Conservation (phyloP, 2,329 filamentous ascomycete genomes). For the Tolypocladium inflatum region DNA sequence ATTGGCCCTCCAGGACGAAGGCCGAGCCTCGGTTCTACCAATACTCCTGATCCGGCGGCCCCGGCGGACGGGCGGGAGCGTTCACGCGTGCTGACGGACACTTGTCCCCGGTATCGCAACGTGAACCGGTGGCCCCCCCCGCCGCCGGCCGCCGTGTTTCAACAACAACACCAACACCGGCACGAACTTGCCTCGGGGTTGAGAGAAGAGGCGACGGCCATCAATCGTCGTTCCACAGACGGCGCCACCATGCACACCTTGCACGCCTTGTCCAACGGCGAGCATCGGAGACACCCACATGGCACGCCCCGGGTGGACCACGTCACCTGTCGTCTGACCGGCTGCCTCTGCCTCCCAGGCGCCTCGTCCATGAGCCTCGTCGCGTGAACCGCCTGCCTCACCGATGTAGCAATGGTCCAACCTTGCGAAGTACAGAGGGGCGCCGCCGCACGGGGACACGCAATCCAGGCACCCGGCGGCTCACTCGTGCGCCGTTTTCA, state of each 20-base stretch:
- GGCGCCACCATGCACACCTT: not conserved
- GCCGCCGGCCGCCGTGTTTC: not conserved
- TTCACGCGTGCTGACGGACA: not conserved
- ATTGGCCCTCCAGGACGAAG: constrained; percentile 31
- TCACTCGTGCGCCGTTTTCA: not conserved
- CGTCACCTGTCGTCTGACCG: not conserved
- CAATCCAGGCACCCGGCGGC: not conserved
- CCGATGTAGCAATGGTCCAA: not conserved
- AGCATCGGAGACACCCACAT: not conserved
- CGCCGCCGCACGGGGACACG: not conserved
- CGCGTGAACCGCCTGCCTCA: not conserved
- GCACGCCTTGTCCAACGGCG: not conserved
- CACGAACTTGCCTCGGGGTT: not conserved
- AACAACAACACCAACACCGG: not conserved
- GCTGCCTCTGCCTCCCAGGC: not conserved
- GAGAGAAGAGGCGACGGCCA: not conserved
- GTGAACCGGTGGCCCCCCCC: no score
- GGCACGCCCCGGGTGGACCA: not conserved
- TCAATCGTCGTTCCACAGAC: not conserved
- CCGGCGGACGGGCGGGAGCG: not conserved
- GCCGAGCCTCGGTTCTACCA: constrained; percentile 15
- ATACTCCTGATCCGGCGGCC: not conserved
- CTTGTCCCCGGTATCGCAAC: not conserved
- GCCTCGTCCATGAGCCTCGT: not conserved
- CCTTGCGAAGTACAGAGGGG: not conserved